phyloP scores from a whole-genome alignment of 352 stramenopile species.

The Pythium rhizo-oryzae region DNA sequence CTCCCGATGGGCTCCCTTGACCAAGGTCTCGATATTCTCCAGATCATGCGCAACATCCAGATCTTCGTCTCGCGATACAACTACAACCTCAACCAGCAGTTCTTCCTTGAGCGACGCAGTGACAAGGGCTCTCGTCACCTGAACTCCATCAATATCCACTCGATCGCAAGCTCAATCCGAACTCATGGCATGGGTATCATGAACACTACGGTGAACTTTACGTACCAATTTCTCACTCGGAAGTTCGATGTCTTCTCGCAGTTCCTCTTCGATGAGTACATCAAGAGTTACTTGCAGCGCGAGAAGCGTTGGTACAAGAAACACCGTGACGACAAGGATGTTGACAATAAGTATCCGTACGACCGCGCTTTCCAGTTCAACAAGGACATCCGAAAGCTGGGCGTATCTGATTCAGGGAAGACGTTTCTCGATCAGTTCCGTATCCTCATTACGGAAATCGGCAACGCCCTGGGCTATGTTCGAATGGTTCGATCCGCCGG shows the following conservation, averaged over 20 bases:
- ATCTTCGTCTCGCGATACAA: constrained; percentile 92
- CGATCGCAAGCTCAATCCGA: constrained; percentile 88
- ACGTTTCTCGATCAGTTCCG: constrained; percentile 92
- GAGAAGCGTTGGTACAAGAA: constrained; percentile 95
- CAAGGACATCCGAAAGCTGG: constrained; percentile 89
- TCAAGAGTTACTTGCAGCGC: constrained; percentile 92
- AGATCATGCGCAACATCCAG: constrained; percentile 97
- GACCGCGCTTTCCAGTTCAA: constrained; percentile 92
- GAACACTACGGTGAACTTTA: constrained; percentile 96
- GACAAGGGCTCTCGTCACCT: constrained; percentile 92
- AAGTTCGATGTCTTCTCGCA: constrained; percentile 92
- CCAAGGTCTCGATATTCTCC: constrained; percentile 92
- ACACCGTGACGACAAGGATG: constrained; percentile 84
- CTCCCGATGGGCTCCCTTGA: constrained; percentile 94
- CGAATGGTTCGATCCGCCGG: constrained; percentile 92
- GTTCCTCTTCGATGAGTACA: constrained; percentile 95
- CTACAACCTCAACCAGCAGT: constrained; percentile 97
- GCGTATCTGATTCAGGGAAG: constrained; percentile 83
- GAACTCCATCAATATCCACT: constrained; percentile 94
- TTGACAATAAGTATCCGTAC: constrained; percentile 95
- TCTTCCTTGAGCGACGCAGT: constrained; percentile 92
- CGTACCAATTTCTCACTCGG: constrained; percentile 94
- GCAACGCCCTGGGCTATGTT: constrained; percentile 93
- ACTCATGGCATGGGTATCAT: constrained; percentile 97
- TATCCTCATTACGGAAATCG: constrained; percentile 92